Evolutionary conservation across 2,329 filamentous ascomycete species (phyloP).

Genomic region (Botrytis tulipae): DNA sequence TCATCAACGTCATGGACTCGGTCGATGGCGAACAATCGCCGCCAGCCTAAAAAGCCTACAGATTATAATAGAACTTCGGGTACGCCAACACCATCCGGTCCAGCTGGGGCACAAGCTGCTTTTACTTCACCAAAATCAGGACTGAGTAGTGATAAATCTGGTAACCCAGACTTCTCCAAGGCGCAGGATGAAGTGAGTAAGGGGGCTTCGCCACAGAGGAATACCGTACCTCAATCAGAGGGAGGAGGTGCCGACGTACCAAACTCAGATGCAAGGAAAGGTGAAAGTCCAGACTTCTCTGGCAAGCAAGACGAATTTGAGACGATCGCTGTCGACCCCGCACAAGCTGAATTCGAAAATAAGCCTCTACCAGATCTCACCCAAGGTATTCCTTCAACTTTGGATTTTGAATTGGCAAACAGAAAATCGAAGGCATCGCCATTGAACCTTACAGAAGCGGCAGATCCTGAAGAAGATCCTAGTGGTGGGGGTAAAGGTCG

Average conservation of each 20-base stretch:
- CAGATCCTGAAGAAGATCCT: slow-evolving; percentile 43
- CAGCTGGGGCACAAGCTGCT: slow-evolving; percentile 23
- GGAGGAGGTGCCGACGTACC: slow-evolving; percentile 25
- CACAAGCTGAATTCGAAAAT: slow-evolving; percentile 49
- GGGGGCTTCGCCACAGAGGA: slow-evolving; percentile 24
- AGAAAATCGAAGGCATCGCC: slow-evolving; percentile 36
- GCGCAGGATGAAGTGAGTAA: slow-evolving; percentile 27
- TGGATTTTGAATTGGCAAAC: slow-evolving; percentile 70
- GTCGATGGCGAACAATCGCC: slow-evolving; percentile 44
- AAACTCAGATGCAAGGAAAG: slow-evolving; percentile 23
- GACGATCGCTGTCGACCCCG: slow-evolving; percentile 42
- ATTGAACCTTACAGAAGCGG: slow-evolving; percentile 51
- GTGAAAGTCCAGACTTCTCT: slow-evolving; percentile 27
- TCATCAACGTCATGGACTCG: slow-evolving; percentile 44
- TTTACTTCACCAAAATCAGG: slow-evolving; percentile 25
- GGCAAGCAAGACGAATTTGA: slow-evolving; percentile 37
- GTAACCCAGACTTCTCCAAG: slow-evolving; percentile 28
- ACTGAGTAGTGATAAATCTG: slow-evolving; percentile 27
- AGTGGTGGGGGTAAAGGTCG: slow-evolving; percentile 52
- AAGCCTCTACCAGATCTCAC: slow-evolving; percentile 84
- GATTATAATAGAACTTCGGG: slow-evolving; percentile 28
- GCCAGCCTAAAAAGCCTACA: slow-evolving; percentile 33
- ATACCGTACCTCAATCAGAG: slow-evolving; percentile 23
- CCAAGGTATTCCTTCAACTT: slow-evolving; percentile 89
- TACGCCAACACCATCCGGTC: slow-evolving; percentile 23